Percentiles rank a stretch among this genome's conserved stretches.
Evolutionary conservation across 306 rosid species (phyloP).

Genomic region (Ormosia semicastrata): DNA sequence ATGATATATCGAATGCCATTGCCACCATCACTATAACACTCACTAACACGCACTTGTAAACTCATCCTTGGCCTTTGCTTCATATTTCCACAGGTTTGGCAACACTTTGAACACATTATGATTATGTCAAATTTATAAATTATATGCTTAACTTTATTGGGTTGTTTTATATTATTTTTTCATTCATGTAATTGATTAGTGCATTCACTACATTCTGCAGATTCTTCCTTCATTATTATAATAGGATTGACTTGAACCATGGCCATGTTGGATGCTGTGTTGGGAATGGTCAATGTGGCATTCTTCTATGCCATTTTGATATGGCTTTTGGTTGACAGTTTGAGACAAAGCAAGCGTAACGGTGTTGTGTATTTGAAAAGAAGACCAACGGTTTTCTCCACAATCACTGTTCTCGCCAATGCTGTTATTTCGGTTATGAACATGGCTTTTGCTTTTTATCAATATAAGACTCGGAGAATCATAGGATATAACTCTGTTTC

Average conservation of each 20-base stretch:
- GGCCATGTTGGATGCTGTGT: slow-evolving; percentile 29
- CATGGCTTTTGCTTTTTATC: slow-evolving; percentile 42
- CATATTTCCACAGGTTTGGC: slow-evolving; percentile 3
- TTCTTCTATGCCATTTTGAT: slow-evolving; percentile 47
- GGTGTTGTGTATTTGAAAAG: background rate
- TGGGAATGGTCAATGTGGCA: slow-evolving; percentile 44
- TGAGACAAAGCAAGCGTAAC: slow-evolving; percentile 30
- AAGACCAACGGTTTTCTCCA: slow-evolving; percentile 8
- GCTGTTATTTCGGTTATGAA: slow-evolving; percentile 44
- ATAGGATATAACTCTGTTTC: slow-evolving; percentile 29
- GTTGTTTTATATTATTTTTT: background rate
- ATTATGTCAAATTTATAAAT: background rate
- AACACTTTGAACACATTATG: background rate
- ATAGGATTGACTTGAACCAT: background rate
- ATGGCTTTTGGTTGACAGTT: slow-evolving; percentile 57
- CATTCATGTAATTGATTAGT: background rate
- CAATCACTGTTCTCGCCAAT: slow-evolving; percentile 31
- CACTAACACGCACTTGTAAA: background rate
- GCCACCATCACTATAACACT: background rate
- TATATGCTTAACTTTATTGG: background rate
- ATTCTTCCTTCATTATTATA: background rate
- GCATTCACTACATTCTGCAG: background rate
- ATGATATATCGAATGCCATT: background rate
- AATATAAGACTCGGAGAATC: slow-evolving; percentile 27
- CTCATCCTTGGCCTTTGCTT: background rate